Base-by-base conservation (phyloP, 2,329 filamentous ascomycete species). In the Trichophyton simii region DNA sequence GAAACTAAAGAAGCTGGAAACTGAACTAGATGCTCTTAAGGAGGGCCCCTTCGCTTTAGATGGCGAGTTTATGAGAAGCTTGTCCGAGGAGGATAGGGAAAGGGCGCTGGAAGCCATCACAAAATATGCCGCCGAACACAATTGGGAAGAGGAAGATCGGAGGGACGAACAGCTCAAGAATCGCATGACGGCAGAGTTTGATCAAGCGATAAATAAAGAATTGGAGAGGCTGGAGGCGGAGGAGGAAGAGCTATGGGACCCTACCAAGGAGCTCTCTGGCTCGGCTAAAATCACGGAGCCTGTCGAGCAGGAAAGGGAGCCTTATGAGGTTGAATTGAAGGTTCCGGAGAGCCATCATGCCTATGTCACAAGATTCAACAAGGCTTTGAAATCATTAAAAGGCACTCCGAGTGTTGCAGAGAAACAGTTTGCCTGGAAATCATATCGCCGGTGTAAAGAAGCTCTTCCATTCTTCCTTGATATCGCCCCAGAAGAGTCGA, bases 401-500 rank as follows among this genome's bases (percentile, higher is more conserved):
- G 63, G 64, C 34, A 70, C 73, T 44, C 61, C 64, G 3, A 64
- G 66, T 2, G 67, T 73, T 52, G 68, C 71, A 25, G 66, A 69
- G 20, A 67, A 68, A 36, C 72, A 74, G 44, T 72, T 75, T 57
- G 65, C 79, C 28, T 82, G 80, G 80, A 77, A 74, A 66, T 76
- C 75, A 66, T 82, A 82, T 68, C 71, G 76, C 36, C 71, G 79
- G 34, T 81, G 78, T 68, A 79, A 79, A 66, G 74, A 76, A 62
- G 67, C 72, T 4, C 67, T 81, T 34, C 70, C 76, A 1, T 71
- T 68, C 0, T 77, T 77, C 63, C 80, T 84, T 73, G 71, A 77
- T 41, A 77, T 78, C 34, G 78, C 91, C n/a, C 82, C 87, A 0
- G 68, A 77, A 8, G 77, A 81, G 15, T 78, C 83, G 3, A 87